These are phyloP conservation scores for Saussurea involucrata DNA, from an alignment of 129 eudicot species.

Conservation along the genomic window DNA sequence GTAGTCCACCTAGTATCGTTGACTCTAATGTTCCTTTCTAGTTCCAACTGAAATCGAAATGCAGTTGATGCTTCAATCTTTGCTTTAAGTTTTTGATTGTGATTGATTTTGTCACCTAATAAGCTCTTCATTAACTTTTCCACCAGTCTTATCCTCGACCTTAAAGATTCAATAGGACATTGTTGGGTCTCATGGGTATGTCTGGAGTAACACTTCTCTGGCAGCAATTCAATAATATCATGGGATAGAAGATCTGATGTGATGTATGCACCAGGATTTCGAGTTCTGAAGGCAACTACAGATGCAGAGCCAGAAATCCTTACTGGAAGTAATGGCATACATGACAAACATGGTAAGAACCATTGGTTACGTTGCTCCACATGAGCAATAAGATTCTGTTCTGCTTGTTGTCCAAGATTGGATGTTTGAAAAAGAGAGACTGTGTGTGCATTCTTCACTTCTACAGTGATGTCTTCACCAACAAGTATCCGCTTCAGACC, in stretches of 20 bases:
- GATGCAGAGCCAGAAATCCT: slow-evolving; percentile 59
- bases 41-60: slow-evolving; percentile 63
- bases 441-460: slow-evolving; percentile 58
- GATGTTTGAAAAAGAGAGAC: slow-evolving; percentile 48
- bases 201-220: slow-evolving; percentile 59
- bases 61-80: slow-evolving; percentile 47
- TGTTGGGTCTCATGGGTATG: slow-evolving; percentile 26
- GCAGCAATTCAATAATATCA: slow-evolving; percentile 50
- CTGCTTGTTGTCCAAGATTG: slow-evolving; percentile 26
- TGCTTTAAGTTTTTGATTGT: slow-evolving; percentile 36
- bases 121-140: slow-evolving; percentile 47
- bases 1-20: slow-evolving; percentile 61
- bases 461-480: slow-evolving; percentile 67
- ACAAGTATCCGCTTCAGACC: slow-evolving; percentile 63
- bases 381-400: slow-evolving; percentile 17
- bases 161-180: slow-evolving; percentile 42
- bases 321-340: slow-evolving; percentile 48
- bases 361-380: slow-evolving; percentile 19
- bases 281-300: slow-evolving; percentile 58
- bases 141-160: slow-evolving; percentile 37
- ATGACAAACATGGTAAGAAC: slow-evolving; percentile 35
- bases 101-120: slow-evolving; percentile 21
- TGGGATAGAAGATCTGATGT: slow-evolving; percentile 28
- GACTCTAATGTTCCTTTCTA: slow-evolving; percentile 52
- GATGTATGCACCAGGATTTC: slow-evolving; percentile 40